Evolutionary conservation across 176 grass and related monocot genomes (phyloP).

Genomic region (Phoenix dactylifera): DNA sequence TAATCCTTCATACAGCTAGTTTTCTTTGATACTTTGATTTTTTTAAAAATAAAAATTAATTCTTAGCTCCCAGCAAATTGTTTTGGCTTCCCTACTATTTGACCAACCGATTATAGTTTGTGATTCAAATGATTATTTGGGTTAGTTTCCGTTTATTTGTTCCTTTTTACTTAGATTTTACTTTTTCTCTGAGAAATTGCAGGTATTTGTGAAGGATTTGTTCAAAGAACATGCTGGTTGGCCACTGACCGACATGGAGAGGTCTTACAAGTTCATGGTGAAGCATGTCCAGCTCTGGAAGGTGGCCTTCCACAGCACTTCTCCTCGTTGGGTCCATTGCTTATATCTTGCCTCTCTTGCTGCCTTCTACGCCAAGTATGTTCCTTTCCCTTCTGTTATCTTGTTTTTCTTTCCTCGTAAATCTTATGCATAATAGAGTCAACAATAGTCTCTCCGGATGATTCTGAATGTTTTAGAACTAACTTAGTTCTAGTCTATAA

Average conservation of each 20-base stretch:
- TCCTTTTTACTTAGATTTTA: neutral
- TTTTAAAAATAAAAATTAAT: too few relatives aligned
- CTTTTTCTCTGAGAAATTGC: neutral
- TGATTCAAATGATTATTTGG: too few relatives aligned
- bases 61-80: too few relatives aligned
- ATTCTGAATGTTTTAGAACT: too few relatives aligned
- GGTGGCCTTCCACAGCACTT: slow-evolving; percentile 89
- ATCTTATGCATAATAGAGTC: neutral
- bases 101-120: too few relatives aligned
- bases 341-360: slow-evolving; percentile 81
- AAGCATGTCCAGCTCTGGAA: slow-evolving; percentile 99
- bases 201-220: slow-evolving; percentile 96
- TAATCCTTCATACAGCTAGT: too few relatives aligned
- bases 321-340: slow-evolving; percentile 84
- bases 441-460: too few relatives aligned
- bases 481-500: neutral
- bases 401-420: neutral
- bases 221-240: slow-evolving; percentile 96
- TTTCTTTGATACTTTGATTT: too few relatives aligned
- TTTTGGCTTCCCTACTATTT: too few relatives aligned
- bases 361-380: slow-evolving; percentile 94
- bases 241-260: slow-evolving; percentile 97
- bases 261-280: slow-evolving; percentile 99
- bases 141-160: neutral
- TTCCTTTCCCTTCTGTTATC: neutral